Evolutionary conservation across 2,329 filamentous ascomycete species (phyloP).

Genomic region (Pseudogymnoascus pannorum): DNA sequence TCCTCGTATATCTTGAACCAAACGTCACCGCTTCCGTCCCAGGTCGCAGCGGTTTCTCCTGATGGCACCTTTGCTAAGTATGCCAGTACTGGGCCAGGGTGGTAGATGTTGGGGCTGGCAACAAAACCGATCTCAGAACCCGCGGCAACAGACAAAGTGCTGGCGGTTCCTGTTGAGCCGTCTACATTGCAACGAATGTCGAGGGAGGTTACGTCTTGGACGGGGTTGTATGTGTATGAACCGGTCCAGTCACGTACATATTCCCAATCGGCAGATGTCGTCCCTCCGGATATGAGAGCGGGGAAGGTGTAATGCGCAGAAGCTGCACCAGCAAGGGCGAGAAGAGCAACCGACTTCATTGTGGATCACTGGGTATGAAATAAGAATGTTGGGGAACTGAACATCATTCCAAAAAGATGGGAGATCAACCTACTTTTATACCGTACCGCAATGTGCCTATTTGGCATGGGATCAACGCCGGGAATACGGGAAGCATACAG

Average conservation of each 20-base stretch:
- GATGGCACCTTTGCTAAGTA: constrained; percentile 13
- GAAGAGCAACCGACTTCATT: constrained; percentile 11
- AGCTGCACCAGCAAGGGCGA: constrained; percentile 17
- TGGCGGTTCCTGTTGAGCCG: constrained; percentile 20
- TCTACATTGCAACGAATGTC: constrained; percentile 35
- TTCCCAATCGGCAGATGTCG: constrained; percentile 19
- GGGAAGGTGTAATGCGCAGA: constrained; percentile 22
- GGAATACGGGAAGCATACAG: not conserved
- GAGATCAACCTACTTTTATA: not conserved
- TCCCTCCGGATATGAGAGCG: constrained; percentile 16
- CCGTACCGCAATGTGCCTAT: not conserved
- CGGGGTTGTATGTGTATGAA: constrained; percentile 21
- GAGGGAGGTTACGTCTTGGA: constrained; percentile 28
- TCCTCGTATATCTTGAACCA: constrained; percentile 27
- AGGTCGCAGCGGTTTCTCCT: not conserved
- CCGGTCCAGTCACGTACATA: constrained; percentile 24
- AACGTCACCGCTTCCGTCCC: constrained; percentile 12
- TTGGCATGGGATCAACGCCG: not conserved
- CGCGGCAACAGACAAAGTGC: constrained; percentile 22
- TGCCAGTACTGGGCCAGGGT: constrained; percentile 22
- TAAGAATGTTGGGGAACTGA: not conserved
- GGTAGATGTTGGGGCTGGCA: constrained; percentile 23
- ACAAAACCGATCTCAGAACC: constrained; percentile 20
- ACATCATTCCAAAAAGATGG: not conserved
- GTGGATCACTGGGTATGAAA: not conserved